Evolutionary conservation across 306 rosid genomes (phyloP).

Genomic region (Amphicarpaea edgeworthii): DNA sequence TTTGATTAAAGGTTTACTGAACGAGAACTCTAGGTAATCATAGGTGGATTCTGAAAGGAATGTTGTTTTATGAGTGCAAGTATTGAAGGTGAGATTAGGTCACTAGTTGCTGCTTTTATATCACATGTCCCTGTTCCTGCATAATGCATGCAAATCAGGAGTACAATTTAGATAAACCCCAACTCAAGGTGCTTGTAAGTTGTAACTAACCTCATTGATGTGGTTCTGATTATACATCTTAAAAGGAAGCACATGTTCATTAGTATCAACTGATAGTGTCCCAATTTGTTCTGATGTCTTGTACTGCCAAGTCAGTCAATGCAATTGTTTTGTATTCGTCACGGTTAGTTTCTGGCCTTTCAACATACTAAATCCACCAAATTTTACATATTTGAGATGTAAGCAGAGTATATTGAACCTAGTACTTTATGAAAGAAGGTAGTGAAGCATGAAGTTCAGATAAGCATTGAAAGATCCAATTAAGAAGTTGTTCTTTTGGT

Average conservation of each 20-base stretch:
- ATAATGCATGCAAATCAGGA: slow-evolving; percentile 43
- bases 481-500: slow-evolving; percentile 89
- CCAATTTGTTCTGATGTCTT: slow-evolving; percentile 39
- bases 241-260: slow-evolving; percentile 11
- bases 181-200: slow-evolving; percentile 14
- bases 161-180: slow-evolving; percentile 31
- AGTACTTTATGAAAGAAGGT: slow-evolving; percentile 84
- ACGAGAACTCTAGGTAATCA: slow-evolving; percentile 22
- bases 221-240: slow-evolving; percentile 4
- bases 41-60: slow-evolving; percentile 33
- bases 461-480: slow-evolving; percentile 94
- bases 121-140: neutral
- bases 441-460: slow-evolving; percentile 92
- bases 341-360: slow-evolving; percentile 24
- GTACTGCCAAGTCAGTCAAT: slow-evolving; percentile 36
- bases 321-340: slow-evolving; percentile 40
- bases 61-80: slow-evolving; percentile 13
- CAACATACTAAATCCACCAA: slow-evolving; percentile 4
- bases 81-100: slow-evolving; percentile 34
- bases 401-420: slow-evolving; percentile 39
- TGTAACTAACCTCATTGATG: slow-evolving; percentile 35
- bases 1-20: slow-evolving; percentile 13
- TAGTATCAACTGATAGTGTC: slow-evolving; percentile 24
- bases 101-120: slow-evolving; percentile 20
- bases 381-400: slow-evolving; percentile 19